Evolutionary conservation across 306 rosid species (phyloP).

Genomic region (Calophaca sinica): DNA sequence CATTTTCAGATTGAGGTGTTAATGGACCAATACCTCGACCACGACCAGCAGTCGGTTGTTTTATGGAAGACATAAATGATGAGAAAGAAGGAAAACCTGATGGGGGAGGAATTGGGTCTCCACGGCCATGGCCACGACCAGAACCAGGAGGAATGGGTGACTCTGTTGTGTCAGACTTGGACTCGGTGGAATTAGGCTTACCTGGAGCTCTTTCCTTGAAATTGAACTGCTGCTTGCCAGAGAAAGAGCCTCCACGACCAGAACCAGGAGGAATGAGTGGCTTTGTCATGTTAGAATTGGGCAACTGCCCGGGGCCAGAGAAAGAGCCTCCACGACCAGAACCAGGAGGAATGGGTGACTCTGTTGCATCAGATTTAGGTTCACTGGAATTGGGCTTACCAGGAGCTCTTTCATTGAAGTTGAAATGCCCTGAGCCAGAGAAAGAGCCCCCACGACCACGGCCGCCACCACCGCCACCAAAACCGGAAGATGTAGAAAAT

Average conservation of each 20-base stretch:
- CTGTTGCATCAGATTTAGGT: conserved; percentile 45
- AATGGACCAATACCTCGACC: conserved; percentile 50
- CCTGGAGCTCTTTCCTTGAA: too few relatives aligned
- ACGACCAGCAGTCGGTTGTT: conserved; percentile 58
- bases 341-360: conserved; percentile 47
- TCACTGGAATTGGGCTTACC: conserved; percentile 18
- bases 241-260: conserved; percentile 37
- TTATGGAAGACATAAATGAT: conserved; percentile 58
- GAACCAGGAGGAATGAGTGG: conserved; percentile 47
- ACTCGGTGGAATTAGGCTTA: conserved; percentile 1
- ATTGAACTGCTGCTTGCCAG: too few relatives aligned
- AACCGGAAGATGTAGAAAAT: conserved; percentile 65
- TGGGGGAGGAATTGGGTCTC: conserved; percentile 57
- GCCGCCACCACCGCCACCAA: conserved; percentile 46
- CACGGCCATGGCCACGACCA: conserved; percentile 83
- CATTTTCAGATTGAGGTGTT: not conserved
- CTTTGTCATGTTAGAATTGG: conserved; percentile 44
- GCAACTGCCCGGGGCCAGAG: not conserved
- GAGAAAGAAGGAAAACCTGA: conserved; percentile 60
- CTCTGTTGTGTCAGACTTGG: conserved; percentile 44
- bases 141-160: conserved; percentile 50
- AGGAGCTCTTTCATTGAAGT: not conserved
- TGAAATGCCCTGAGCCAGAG: conserved; percentile 28
- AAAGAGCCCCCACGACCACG: conserved; percentile 43
- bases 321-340: conserved; percentile 41